A percentile compares a stretch with the other conserved stretches of the same genome.
These are phyloP conservation scores for Trametes coccinea DNA, from an alignment of 768 basidiomycete genomes.

Conservation along the genomic window DNA sequence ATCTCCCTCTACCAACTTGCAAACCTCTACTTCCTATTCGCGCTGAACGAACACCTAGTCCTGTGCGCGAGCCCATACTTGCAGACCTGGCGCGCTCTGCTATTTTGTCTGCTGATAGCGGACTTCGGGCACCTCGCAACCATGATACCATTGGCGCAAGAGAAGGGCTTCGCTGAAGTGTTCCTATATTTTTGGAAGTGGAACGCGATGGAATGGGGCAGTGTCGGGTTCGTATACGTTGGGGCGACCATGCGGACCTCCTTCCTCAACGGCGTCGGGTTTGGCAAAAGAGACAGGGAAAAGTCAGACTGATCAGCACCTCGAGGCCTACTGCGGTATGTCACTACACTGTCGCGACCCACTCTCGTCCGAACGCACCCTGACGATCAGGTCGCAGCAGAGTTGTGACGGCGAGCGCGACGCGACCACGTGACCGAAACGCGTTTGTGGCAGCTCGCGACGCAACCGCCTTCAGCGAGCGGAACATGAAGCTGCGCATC, in stretches of 20 bases:
- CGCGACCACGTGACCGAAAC: neutral
- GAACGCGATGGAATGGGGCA: conserved; percentile 57
- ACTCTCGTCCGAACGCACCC: neutral
- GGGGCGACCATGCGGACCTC: conserved; percentile 46
- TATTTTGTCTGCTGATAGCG: conserved; percentile 47
- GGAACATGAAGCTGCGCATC: too few relatives aligned
- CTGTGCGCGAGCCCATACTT: conserved; percentile 44
- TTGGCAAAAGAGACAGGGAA: conserved; percentile 2
- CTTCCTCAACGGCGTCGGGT: conserved; percentile 42
- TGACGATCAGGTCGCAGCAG: neutral
- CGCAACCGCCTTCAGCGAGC: neutral
- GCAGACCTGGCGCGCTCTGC: conserved; percentile 44
- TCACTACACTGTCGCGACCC: neutral
- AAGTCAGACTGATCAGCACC: neutral
- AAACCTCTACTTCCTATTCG: conserved; percentile 53
- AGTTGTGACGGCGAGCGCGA: neutral
- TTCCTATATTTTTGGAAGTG: conserved; percentile 48
- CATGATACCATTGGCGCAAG: conserved; percentile 44
- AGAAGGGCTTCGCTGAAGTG: conserved; percentile 33
- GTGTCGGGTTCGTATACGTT: conserved; percentile 52
- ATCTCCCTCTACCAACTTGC: conserved; percentile 49
- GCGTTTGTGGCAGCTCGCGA: neutral
- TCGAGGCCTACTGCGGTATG: too few relatives aligned
- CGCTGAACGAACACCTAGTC: conserved; percentile 51
- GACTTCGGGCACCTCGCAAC: conserved; percentile 51